Evolutionary conservation across 2,329 filamentous ascomycete species (phyloP).

Genomic region (Lecanoromycetidae sp.): DNA sequence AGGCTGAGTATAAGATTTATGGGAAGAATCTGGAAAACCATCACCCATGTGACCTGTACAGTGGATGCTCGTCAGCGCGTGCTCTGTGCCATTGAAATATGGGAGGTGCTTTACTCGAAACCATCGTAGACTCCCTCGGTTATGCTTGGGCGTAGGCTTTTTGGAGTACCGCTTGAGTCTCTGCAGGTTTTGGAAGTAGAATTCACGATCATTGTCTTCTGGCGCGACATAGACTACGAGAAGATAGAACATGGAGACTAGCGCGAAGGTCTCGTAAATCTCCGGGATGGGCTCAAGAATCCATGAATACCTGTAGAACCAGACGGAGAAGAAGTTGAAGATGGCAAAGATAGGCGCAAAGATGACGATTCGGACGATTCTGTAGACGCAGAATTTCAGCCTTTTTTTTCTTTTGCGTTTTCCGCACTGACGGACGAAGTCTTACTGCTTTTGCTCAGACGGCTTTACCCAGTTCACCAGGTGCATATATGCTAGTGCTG

Average conservation of each 20-base stretch:
- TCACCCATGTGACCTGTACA: not conserved
- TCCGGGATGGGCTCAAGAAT: not conserved
- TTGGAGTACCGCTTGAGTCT: not conserved
- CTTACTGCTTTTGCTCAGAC: not conserved
- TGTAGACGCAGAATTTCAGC: not conserved
- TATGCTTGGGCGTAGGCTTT: not conserved
- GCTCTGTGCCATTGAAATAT: not conserved
- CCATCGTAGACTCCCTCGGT: not conserved
- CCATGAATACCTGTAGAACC: not conserved
- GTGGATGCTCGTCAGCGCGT: not conserved
- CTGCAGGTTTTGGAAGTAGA: not conserved
- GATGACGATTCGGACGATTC: not conserved
- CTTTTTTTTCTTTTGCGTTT: not conserved
- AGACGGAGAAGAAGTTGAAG: not conserved
- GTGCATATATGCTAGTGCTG: not conserved
- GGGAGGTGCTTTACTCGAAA: not conserved
- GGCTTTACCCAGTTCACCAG: not conserved
- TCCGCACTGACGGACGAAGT: not conserved
- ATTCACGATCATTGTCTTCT: not conserved
- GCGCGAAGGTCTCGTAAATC: not conserved
- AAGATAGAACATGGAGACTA: constrained; percentile 1
- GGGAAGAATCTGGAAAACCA: constrained; percentile 1
- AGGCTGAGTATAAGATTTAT: not conserved
- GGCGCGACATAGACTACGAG: not conserved
- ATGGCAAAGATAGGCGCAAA: not conserved